A percentile compares a stretch with the other conserved stretches of the same genome.
Conservation (phyloP, 192 early-diverging fungal species). For the Coemansia sp. region DNA sequence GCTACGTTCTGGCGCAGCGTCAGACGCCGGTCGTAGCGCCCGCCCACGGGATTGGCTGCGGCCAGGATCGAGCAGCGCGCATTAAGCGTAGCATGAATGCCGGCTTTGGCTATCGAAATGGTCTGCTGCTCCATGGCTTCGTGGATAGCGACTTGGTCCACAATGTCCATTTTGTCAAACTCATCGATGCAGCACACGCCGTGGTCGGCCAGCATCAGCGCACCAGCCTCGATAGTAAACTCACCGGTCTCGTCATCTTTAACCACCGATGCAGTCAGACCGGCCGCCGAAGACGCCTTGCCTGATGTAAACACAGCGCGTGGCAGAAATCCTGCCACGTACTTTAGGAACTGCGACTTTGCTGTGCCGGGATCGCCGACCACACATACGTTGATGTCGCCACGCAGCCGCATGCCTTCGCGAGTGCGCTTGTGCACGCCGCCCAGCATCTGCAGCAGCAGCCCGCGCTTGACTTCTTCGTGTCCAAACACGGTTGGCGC, state of each 20-base stretch:
- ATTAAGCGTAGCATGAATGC: conserved; percentile 93
- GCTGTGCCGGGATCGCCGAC: conserved; percentile 95
- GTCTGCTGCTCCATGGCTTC: conserved; percentile 99
- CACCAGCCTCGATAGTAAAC: conserved; percentile 96
- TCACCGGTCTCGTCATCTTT: conserved; percentile 98
- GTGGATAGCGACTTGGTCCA: conserved; percentile 99
- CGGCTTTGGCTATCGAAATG: conserved; percentile 94
- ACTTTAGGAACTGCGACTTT: conserved; percentile 85
- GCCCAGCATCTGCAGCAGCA: conserved; percentile 90
- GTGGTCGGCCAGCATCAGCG: conserved; percentile 96
- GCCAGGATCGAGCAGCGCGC: conserved; percentile 94
- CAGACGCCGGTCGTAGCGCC: conserved; percentile 93
- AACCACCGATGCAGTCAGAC: conserved; percentile 91
- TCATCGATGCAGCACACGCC: conserved; percentile 99
- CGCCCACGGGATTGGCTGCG: conserved; percentile 94
- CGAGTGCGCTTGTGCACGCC: conserved; percentile 92
- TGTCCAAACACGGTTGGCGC: conserved; percentile 93
- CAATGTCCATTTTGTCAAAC: conserved; percentile 98
- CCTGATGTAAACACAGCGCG: conserved; percentile 95
- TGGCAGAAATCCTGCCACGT: conserved; percentile 87
- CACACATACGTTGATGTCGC: conserved; percentile 97
- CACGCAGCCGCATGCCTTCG: conserved; percentile 92
- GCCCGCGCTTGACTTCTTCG: conserved; percentile 92
- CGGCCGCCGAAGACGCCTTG: conserved; percentile 93
- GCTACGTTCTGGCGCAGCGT: conserved; percentile 95